Percentiles rank a stretch among this genome's conserved stretches.
Evolutionary conservation across 495 filamentous ascomycete species (phyloP).

Genomic region (Viridothelium virens): DNA sequence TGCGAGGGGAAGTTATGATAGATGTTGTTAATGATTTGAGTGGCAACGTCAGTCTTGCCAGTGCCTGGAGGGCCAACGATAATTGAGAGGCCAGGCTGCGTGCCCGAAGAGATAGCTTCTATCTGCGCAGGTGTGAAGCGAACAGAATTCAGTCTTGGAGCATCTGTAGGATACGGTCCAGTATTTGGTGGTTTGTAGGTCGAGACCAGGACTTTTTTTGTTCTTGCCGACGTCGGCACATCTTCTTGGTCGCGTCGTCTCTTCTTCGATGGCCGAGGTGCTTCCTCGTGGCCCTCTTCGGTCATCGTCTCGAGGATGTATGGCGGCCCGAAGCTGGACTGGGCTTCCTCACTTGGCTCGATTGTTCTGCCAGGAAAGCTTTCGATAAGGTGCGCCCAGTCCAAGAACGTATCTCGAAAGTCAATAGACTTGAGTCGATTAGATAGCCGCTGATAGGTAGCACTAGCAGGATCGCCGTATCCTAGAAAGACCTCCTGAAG

Average conservation of each 20-base stretch:
- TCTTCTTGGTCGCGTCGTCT: constrained; percentile 60
- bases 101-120: constrained; percentile 87
- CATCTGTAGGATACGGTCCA: constrained; percentile 85
- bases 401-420: constrained; percentile 86
- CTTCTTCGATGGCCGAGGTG: constrained; percentile 57
- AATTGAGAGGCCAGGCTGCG: constrained; percentile 87
- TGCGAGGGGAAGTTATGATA: constrained; percentile 96
- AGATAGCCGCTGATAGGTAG: constrained; percentile 73
- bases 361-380: constrained; percentile 78
- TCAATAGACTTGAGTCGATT: constrained; percentile 73
- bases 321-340: constrained; percentile 73
- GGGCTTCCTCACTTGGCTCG: constrained; percentile 61
- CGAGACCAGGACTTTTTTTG: constrained; percentile 68
- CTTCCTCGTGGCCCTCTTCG: constrained; percentile 32
- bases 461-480: constrained; percentile 83
- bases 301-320: constrained; percentile 63
- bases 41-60: constrained; percentile 96
- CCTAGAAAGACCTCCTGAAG: constrained; percentile 94
- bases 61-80: constrained; percentile 95
- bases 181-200: constrained; percentile 88
- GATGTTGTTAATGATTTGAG: constrained; percentile 97
- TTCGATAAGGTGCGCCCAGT: constrained; percentile 90
- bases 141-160: constrained; percentile 71
- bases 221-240: constrained; percentile 47
- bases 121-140: constrained; percentile 88